These are phyloP conservation scores for Trypanosoma avium DNA, from an alignment of 208 protist species.

Conservation along the genomic window DNA sequence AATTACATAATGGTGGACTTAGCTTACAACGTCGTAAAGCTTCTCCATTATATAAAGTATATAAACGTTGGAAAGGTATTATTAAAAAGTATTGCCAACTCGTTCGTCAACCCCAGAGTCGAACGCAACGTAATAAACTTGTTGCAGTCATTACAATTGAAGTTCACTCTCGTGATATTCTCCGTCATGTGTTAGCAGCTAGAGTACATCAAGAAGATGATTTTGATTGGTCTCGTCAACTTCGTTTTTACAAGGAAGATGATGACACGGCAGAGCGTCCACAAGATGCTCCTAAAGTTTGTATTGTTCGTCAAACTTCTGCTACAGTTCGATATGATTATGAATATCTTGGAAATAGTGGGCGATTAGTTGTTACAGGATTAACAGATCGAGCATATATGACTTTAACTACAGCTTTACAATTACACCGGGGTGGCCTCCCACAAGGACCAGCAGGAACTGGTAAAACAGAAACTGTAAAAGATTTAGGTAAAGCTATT, in stretches of 20 bases:
- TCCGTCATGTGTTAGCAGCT: constrained; percentile 91
- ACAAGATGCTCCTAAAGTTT: constrained; percentile 47
- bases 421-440: constrained; percentile 92
- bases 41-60: constrained; percentile 89
- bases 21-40: constrained; percentile 88
- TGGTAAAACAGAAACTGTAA: constrained; percentile 99
- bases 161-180: constrained; percentile 97
- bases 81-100: constrained; percentile 96
- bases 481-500: constrained; percentile 97
- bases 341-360: constrained; percentile 98
- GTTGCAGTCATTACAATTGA: constrained; percentile 98
- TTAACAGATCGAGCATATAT: constrained; percentile 98
- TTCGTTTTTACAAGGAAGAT: constrained; percentile 95
- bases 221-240: constrained; percentile 97
- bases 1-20: constrained; percentile 77
- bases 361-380: constrained; percentile 97
- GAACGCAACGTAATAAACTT: constrained; percentile 95
- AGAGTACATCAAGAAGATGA: constrained; percentile 83
- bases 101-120: constrained; percentile 90
- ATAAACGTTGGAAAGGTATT: constrained; percentile 94
- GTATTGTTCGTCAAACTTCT: constrained; percentile 93
- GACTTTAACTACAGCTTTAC: constrained; percentile 97
- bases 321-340: constrained; percentile 95
- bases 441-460: constrained; percentile 97
- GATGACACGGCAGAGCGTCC: constrained; percentile 43